These are phyloP conservation scores for Batkoa obscura DNA, from an alignment of 371 early-diverging fungal species.

Conservation along the genomic window DNA sequence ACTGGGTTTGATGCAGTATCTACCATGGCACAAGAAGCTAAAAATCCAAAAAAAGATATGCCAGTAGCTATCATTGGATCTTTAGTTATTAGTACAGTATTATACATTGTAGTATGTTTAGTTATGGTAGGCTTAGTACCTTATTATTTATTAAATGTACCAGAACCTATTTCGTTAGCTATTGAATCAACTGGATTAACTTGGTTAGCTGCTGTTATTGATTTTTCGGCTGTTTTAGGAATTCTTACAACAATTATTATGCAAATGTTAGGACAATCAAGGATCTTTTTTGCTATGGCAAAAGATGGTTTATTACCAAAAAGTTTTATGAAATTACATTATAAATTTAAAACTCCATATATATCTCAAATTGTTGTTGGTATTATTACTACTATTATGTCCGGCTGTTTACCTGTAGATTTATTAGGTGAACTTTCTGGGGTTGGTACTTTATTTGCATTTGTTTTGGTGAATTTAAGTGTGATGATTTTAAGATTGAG, in stretches of 20 bases:
- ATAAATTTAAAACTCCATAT: conserved; percentile 45
- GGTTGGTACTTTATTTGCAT: conserved; percentile 66
- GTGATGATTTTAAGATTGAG: conserved; percentile 54
- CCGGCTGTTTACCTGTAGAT: conserved; percentile 61
- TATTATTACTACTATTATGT: conserved; percentile 37
- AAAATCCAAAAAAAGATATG: conserved; percentile 59
- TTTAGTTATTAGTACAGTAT: conserved; percentile 47
- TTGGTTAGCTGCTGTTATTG: conserved; percentile 28
- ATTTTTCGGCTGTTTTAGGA: conserved; percentile 35
- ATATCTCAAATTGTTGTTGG: conserved; percentile 49
- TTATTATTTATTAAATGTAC: conserved; percentile 26
- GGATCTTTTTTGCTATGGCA: conserved; percentile 78
- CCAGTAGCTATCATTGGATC: conserved; percentile 75
- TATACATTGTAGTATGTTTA: conserved; percentile 49
- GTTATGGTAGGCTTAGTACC: conserved; percentile 55
- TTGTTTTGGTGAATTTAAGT: conserved; percentile 60
- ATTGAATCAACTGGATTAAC: conserved; percentile 28
- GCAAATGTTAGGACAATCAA: conserved; percentile 58
- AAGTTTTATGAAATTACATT: conserved; percentile 21
- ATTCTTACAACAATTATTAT: conserved; percentile 59
- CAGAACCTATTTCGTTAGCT: conserved; percentile 44
- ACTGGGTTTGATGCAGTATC: conserved; percentile 86
- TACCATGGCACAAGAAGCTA: conserved; percentile 69
- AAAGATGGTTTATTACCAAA: conserved; percentile 13
- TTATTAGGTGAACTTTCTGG: conserved; percentile 69